A percentile compares a stretch with the other conserved stretches of the same genome.
Evolutionary conservation across 306 rosid genomes (phyloP).

Genomic region (Lathyrus tuberosus): DNA sequence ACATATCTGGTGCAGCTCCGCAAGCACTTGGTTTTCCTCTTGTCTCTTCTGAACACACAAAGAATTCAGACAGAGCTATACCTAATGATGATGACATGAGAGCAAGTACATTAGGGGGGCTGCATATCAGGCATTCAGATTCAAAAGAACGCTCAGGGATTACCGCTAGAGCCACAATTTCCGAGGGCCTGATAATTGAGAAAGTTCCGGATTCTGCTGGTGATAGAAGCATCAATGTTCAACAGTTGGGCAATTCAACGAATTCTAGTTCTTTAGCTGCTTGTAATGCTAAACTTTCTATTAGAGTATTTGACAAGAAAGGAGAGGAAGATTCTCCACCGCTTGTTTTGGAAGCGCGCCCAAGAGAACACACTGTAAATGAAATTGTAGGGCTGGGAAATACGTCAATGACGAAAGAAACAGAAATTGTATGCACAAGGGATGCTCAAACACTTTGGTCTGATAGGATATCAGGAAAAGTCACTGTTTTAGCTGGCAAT

Average conservation of each 20-base stretch:
- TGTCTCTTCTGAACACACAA: conserved; percentile 56
- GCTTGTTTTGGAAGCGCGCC: conserved; percentile 82
- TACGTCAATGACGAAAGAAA: conserved; percentile 73
- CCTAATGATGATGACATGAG: conserved; percentile 51
- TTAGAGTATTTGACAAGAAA: conserved; percentile 85
- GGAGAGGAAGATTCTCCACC: conserved; percentile 71
- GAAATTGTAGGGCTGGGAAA: conserved; percentile 81
- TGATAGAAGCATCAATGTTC: conserved; percentile 67
- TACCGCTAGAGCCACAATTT: conserved; percentile 86
- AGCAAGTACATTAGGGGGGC: conserved; percentile 63
- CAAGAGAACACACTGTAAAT: conserved; percentile 74
- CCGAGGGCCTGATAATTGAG: conserved; percentile 85
- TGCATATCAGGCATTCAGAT: conserved; percentile 55
- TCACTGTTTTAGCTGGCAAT: conserved; percentile 95
- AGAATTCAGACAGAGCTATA: conserved; percentile 55
- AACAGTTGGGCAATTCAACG: conserved; percentile 61
- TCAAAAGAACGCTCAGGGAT: conserved; percentile 71
- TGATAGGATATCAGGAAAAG: conserved; percentile 89
- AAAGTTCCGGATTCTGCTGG: conserved; percentile 65
- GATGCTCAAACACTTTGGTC: conserved; percentile 82
- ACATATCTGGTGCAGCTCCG: conserved; percentile 60
- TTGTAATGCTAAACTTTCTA: conserved; percentile 61
- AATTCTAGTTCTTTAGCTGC: conserved; percentile 61
- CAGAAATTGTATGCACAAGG: conserved; percentile 77
- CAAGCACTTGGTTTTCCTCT: conserved; percentile 68